Conservation (phyloP, 495 filamentous ascomycete species). For the Filosporella fistucella region DNA sequence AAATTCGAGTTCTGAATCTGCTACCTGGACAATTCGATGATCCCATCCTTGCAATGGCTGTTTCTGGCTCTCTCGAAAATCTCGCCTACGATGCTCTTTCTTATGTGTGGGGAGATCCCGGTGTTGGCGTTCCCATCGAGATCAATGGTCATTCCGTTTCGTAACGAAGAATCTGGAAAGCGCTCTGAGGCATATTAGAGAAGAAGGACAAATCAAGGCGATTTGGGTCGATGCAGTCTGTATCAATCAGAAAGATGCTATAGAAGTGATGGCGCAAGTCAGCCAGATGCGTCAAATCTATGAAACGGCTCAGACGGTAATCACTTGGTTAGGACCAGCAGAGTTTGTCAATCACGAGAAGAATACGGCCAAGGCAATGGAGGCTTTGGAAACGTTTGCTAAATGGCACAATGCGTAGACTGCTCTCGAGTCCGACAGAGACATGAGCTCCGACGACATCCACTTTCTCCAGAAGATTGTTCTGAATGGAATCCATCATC, state of each 20-base stretch:
- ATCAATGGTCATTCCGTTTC: neutral
- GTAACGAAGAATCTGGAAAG: neutral
- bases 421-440: no score
- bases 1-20: no score
- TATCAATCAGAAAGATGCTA: constrained; percentile 15
- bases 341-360: no score
- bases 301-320: constrained; percentile 5
- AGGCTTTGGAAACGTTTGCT: no score
- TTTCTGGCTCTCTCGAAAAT: neutral
- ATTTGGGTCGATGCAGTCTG: constrained; percentile 18
- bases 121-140: neutral
- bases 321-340: constrained; percentile 11
- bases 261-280: constrained; percentile 12
- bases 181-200: constrained; percentile 1
- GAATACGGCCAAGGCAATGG: no score
- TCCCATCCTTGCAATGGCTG: no score
- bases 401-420: no score
- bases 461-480: no score
- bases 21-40: no score
- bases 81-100: constrained; percentile 5
- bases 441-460: no score
- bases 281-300: constrained; percentile 13
- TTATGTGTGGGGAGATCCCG: constrained; percentile 5
- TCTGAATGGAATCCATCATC: no score
- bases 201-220: neutral